phyloP scores from a whole-genome alignment of 176 grass and related monocot genomes.

The Oryza brachyantha region DNA sequence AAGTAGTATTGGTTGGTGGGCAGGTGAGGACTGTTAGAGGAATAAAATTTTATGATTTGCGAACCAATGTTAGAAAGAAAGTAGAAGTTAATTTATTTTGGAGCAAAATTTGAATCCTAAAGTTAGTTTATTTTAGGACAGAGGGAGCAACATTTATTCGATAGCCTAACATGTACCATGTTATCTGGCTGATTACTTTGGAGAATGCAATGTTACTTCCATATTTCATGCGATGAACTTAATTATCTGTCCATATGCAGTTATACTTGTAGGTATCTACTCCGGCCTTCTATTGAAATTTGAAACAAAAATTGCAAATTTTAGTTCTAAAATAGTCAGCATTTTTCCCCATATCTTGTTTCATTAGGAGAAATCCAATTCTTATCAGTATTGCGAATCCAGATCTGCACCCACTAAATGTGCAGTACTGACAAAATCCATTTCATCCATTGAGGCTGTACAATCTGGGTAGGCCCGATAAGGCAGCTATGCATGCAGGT shows the following conservation, averaged over 20 bases:
- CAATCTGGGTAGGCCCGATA: background rate
- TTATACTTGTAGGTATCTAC: background rate
- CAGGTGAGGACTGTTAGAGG: no score
- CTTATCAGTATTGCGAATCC: background rate
- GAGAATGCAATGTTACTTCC: background rate
- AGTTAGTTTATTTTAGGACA: no score
- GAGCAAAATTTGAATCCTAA: no score
- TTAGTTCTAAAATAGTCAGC: background rate
- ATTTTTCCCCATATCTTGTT: background rate
- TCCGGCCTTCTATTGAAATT: background rate
- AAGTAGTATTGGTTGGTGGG: no score
- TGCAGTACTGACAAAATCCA: background rate
- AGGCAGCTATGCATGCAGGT: background rate
- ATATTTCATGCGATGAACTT: background rate
- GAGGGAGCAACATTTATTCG: no score
- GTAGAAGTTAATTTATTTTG: no score
- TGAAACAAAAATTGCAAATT: background rate
- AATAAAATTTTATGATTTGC: no score
- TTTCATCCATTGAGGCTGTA: background rate
- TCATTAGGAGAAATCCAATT: slow-evolving; percentile 14
- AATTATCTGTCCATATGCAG: background rate
- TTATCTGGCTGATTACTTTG: background rate
- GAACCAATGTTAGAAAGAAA: no score
- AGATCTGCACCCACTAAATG: slow-evolving; percentile 1
- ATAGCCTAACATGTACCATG: background rate